A percentile compares a stretch with the other conserved stretches of the same genome.
phyloP scores from a whole-genome alignment of 2,329 filamentous ascomycete genomes.

The Capronia americana region DNA sequence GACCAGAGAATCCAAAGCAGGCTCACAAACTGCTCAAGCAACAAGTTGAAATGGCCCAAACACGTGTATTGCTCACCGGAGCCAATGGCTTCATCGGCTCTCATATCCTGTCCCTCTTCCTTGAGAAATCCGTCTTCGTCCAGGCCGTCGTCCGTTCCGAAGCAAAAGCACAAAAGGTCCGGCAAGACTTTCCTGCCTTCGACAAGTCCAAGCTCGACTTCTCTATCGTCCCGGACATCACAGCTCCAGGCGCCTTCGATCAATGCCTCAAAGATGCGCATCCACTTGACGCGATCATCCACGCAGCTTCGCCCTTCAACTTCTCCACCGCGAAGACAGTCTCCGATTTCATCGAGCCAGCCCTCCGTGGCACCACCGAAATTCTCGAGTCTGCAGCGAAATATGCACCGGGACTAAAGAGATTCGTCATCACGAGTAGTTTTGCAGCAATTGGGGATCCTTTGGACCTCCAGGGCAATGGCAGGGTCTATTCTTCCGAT shows the following conservation, averaged over 20 bases:
- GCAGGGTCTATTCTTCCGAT: constrained; percentile 48
- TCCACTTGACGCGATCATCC: constrained; percentile 74
- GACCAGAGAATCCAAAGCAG: background rate
- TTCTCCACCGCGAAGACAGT: constrained; percentile 73
- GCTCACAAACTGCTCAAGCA: background rate
- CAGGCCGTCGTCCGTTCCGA: constrained; percentile 38
- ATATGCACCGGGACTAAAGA: constrained; percentile 69
- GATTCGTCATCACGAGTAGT: constrained; percentile 73
- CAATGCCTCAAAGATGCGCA: constrained; percentile 62
- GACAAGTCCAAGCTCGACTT: constrained; percentile 35
- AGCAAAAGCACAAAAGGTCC: constrained; percentile 39
- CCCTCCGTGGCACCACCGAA: constrained; percentile 68
- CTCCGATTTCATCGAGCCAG: constrained; percentile 64
- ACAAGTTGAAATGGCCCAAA: constrained; percentile 2
- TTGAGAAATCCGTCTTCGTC: constrained; percentile 15
- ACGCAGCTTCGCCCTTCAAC: constrained; percentile 77
- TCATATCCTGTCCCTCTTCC: constrained; percentile 12
- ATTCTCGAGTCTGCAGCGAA: constrained; percentile 68
- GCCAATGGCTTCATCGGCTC: constrained; percentile 12
- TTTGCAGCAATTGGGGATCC: constrained; percentile 68
- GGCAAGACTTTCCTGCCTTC: constrained; percentile 23
- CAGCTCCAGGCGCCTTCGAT: constrained; percentile 46
- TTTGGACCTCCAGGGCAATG: constrained; percentile 44
- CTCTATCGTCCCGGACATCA: constrained; percentile 44
- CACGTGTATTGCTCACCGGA: constrained; percentile 11